Percentiles rank a stretch among this genome's conserved stretches.
These are phyloP conservation scores for Aspergillus baeticus DNA, from an alignment of 495 filamentous ascomycete genomes.

Conservation along the genomic window DNA sequence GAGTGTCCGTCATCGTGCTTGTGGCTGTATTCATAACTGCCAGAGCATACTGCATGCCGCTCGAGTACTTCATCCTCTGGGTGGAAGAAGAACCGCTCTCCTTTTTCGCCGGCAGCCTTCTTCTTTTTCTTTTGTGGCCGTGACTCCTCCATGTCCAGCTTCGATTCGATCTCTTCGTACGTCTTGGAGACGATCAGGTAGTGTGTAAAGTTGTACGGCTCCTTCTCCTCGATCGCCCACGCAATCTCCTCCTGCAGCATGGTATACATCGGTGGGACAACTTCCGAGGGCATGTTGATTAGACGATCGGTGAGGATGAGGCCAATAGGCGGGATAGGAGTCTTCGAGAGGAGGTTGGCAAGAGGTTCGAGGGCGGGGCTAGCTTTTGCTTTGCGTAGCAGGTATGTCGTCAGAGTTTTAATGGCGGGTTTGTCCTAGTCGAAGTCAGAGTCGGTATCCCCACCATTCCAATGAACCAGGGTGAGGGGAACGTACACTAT, in stretches of 20 bases:
- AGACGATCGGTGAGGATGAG: constrained; percentile 86
- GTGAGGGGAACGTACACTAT: constrained; percentile 48
- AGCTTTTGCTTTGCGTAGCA: constrained; percentile 57
- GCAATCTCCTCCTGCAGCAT: constrained; percentile 93
- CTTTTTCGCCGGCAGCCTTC: constrained; percentile 46
- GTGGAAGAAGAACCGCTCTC: constrained; percentile 82
- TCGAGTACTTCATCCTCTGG: constrained; percentile 93
- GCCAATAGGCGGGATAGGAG: constrained; percentile 61
- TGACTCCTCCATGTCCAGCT: constrained; percentile 65
- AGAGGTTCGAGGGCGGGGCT: constrained; percentile 54
- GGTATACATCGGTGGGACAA: constrained; percentile 92
- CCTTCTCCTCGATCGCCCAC: constrained; percentile 84
- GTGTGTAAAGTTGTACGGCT: constrained; percentile 91
- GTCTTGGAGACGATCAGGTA: constrained; percentile 89
- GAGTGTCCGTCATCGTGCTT: constrained; percentile 72
- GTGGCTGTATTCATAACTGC: constrained; percentile 73
- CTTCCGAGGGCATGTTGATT: constrained; percentile 91
- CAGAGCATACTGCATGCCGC: constrained; percentile 62
- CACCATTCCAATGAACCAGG: not conserved
- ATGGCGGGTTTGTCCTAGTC: constrained; percentile 65
- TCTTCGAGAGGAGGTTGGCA: constrained; percentile 52
- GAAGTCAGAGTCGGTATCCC: not conserved
- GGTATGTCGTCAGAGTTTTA: constrained; percentile 67
- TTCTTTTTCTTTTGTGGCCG: constrained; percentile 78
- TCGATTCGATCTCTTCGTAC: constrained; percentile 83